Conservation (phyloP, 2,329 filamentous ascomycete genomes). For the Aspergillus pseudoglaucus region DNA sequence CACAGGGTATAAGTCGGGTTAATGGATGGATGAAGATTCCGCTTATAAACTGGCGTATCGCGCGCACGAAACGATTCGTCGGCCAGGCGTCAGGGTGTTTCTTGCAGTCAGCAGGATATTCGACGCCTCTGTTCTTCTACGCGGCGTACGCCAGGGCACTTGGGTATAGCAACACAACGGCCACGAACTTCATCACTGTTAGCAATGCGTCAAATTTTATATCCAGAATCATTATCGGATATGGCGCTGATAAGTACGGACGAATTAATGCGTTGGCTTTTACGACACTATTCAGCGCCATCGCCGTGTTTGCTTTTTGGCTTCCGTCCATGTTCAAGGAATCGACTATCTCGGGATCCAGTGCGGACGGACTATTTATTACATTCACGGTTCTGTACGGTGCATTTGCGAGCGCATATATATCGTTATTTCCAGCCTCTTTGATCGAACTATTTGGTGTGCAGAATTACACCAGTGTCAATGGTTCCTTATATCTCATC, state of each 20-base stretch:
- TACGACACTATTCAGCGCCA: conserved; percentile 24
- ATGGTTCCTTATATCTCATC: conserved; percentile 34
- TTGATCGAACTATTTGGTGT: conserved; percentile 35
- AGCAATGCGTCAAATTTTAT: conserved; percentile 38
- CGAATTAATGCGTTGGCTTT: conserved; percentile 36
- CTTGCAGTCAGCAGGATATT: conserved; percentile 36
- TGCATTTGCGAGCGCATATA: conserved; percentile 34
- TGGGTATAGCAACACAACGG: conserved; percentile 30
- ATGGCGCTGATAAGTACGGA: conserved; percentile 33
- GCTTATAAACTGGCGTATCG: conserved; percentile 25
- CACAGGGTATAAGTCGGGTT: conserved; percentile 8
- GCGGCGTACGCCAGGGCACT: conserved; percentile 36
- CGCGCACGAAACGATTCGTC: conserved; percentile 26
- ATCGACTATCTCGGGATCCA: conserved; percentile 4
- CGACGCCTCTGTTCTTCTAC: conserved; percentile 36
- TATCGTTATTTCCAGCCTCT: conserved; percentile 33
- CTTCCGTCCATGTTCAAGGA: conserved; percentile 17
- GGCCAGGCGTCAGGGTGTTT: conserved; percentile 32
- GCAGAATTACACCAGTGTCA: conserved; percentile 32
- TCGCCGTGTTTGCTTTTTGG: conserved; percentile 23
- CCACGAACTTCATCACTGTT: conserved; percentile 35
- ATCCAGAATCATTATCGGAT: conserved; percentile 35
- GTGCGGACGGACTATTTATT: conserved; percentile 24
- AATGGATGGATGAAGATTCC: conserved; percentile 21
- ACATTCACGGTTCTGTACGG: conserved; percentile 31